Evolutionary conservation across 495 filamentous ascomycete genomes (phyloP), one percentile per base, ranked within the genome.

Genomic region (Aspergillus cavernicola): DNA sequence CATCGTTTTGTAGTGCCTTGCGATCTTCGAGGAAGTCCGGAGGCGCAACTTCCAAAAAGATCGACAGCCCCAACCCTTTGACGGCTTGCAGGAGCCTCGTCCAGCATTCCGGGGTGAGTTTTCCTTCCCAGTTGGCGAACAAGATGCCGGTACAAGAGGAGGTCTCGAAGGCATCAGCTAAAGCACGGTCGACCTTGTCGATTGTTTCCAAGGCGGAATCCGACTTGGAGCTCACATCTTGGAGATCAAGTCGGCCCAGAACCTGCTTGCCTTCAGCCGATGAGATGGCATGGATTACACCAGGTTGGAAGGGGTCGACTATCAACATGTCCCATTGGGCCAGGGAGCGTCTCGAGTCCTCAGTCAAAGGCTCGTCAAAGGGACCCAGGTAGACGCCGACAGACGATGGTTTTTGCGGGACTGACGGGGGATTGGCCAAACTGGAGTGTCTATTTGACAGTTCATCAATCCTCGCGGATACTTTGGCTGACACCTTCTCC

Each of bases 371-470:
- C 23, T 58, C 58, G 12, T 52, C 56, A 28, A 81, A 69, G 6
- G 52, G 46, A 13, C 78, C 78, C 4, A 81, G 61, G 49, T 78
- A 80, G 13, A 78, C 71, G 9, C 77, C 78, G 53, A 78, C 79
- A 16, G 74, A 72, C 5, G 62, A 59, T 7, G 74, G 73, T 48
- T 75, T 75, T 22, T 53, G 57, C 19, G 50, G 51, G 13, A 23
- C 31, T 2, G 40, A 20, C 13, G n/a, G 56, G 6, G 55, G 39
- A 7, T 57, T 33, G n/a, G 47, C 47, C 46, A 74, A 50, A 22
- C 47, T 53, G 2, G 70, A 59, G 19, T 63, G 44, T 39, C 55
- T 57, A 35, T 53, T 60, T 2, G 65, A 57, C 4, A 77, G 49
- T 23, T 53, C 57, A 28, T 54, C 50, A 3, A 77, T 59, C 12